A percentile compares a stretch with the other conserved stretches of the same genome.
Conservation (phyloP, 495 filamentous ascomycete species). For the Tuber indicum region DNA sequence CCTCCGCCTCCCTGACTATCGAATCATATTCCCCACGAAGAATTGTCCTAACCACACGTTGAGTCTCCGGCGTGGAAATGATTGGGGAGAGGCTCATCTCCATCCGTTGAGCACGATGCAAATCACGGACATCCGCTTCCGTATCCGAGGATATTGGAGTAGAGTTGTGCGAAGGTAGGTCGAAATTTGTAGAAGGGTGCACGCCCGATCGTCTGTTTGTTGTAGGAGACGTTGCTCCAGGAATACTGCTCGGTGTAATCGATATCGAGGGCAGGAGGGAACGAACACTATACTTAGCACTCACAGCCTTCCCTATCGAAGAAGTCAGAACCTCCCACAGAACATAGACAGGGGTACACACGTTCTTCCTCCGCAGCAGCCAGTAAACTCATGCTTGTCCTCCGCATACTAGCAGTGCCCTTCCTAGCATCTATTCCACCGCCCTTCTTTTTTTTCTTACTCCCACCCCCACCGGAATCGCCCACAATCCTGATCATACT, state of each 20-base stretch:
- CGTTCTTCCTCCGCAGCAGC: constrained; percentile 73
- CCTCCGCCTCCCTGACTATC: constrained; percentile 65
- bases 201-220: constrained; percentile 50
- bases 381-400: constrained; percentile 52
- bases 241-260: constrained; percentile 50
- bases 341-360: constrained; percentile 46
- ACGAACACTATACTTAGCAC: constrained; percentile 47
- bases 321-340: constrained; percentile 20
- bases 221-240: constrained; percentile 36
- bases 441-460: constrained; percentile 41
- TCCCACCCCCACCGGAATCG: constrained; percentile 39
- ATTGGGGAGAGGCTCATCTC: constrained; percentile 72
- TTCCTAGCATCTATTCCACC: constrained; percentile 37
- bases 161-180: constrained; percentile 59
- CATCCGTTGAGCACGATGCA: constrained; percentile 77
- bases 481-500: constrained; percentile 35
- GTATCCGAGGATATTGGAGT: constrained; percentile 82
- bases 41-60: constrained; percentile 79
- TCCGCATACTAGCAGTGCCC: constrained; percentile 28
- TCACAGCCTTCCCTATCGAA: constrained; percentile 41
- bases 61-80: constrained; percentile 62
- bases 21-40: constrained; percentile 74
- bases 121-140: constrained; percentile 75
- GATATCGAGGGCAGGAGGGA: constrained; percentile 59
- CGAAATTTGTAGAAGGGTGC: constrained; percentile 76